These are phyloP conservation scores for Parmelia sp. DNA, from an alignment of 495 filamentous ascomycete species.

Conservation along the genomic window DNA sequence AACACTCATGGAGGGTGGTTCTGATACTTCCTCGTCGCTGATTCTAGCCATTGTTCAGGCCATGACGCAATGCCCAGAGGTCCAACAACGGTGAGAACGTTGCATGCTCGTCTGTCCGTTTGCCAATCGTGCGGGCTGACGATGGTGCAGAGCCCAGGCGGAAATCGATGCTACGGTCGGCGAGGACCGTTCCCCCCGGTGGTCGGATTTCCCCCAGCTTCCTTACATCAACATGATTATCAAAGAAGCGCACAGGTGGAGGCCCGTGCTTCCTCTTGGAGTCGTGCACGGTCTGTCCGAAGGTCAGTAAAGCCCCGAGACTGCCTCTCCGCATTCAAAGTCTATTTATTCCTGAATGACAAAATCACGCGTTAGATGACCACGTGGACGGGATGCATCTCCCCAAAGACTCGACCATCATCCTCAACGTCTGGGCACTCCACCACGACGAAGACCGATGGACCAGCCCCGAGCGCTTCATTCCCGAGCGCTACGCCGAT, in stretches of 20 bases:
- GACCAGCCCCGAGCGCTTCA: not conserved
- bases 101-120: no score
- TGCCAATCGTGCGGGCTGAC: no score
- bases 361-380: no score
- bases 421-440: constrained; percentile 35
- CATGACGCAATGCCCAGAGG: constrained; percentile 37
- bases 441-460: constrained; percentile 25
- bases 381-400: constrained; percentile 4
- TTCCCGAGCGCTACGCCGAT: not conserved
- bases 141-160: no score
- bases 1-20: constrained; percentile 39
- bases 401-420: constrained; percentile 31
- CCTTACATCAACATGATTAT: constrained; percentile 39
- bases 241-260: constrained; percentile 39
- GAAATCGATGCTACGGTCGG: constrained; percentile 34
- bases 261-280: constrained; percentile 31
- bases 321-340: no score
- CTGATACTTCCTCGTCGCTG: constrained; percentile 38
- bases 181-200: constrained; percentile 33
- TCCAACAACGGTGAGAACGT: constrained; percentile 34
- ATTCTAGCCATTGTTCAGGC: constrained; percentile 41
- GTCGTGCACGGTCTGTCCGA: constrained; percentile 30
- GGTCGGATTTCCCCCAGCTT: constrained; percentile 33
- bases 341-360: no score
- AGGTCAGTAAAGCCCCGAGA: no score